Conservation (phyloP, 2,329 filamentous ascomycete genomes). For the Annulohypoxylon truncatum region DNA sequence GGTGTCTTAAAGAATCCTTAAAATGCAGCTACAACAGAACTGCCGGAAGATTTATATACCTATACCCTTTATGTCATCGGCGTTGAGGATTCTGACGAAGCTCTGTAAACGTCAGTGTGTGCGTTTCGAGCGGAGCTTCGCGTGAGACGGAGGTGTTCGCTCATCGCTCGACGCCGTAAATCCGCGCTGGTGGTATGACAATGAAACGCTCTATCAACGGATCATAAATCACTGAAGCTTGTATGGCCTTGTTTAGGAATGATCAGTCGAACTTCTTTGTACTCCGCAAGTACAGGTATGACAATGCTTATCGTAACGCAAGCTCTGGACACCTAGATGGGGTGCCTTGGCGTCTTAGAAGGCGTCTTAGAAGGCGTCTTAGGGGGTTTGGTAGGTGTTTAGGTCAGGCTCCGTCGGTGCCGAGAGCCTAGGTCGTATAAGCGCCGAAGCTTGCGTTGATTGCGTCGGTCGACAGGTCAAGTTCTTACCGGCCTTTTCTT, state of each 20-base stretch:
- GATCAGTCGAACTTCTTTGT: slow-evolving; percentile 20
- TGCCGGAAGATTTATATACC: slow-evolving; percentile 18
- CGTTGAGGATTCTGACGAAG: not conserved
- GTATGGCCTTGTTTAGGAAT: slow-evolving; percentile 23
- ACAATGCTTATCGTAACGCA: slow-evolving; percentile 26
- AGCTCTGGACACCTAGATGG: not conserved
- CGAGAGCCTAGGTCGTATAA: slow-evolving; percentile 12
- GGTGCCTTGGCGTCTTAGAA: not conserved
- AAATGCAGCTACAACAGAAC: not conserved
- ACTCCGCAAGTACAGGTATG: slow-evolving; percentile 2
- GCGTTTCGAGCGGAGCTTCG: slow-evolving; percentile 8
- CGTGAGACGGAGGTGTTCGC: slow-evolving; percentile 15
- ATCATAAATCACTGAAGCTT: not conserved
- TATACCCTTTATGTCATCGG: not conserved
- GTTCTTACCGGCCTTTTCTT: slow-evolving; percentile 29
- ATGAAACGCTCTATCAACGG: slow-evolving; percentile 17
- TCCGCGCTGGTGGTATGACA: slow-evolving; percentile 25
- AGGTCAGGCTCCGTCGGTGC: slow-evolving; percentile 4
- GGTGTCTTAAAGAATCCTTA: not conserved
- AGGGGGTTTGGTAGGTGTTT: not conserved
- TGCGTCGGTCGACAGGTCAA: slow-evolving; percentile 33
- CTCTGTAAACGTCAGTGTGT: slow-evolving; percentile 10
- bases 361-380: not conserved
- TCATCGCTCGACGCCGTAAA: slow-evolving; percentile 18
- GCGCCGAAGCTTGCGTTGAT: slow-evolving; percentile 22